phyloP scores from a whole-genome alignment of 2,329 filamentous ascomycete genomes.

The Fusarium sambucinum region DNA sequence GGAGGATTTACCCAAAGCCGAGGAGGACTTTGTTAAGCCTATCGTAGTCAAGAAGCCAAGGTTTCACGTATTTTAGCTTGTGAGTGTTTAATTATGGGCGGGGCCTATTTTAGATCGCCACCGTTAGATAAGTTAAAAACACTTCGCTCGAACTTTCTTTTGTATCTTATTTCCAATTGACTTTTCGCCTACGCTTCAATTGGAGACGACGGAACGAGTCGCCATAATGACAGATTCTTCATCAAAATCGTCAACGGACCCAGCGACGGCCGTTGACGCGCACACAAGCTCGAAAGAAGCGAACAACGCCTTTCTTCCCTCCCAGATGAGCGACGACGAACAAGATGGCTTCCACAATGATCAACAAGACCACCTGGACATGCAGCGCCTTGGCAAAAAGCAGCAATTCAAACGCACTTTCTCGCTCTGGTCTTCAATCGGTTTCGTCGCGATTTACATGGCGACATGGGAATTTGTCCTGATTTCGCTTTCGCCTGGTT shows the following conservation, averaged over 20 bases:
- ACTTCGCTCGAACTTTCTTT: slow-evolving; percentile 1
- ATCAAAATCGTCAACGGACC: slow-evolving; percentile 3
- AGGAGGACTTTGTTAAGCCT: neutral
- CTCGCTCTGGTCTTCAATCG: slow-evolving; percentile 33
- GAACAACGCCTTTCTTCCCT: neutral
- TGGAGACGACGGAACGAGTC: too few species aligned
- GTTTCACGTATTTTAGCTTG: slow-evolving; percentile 6
- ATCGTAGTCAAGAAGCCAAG: neutral
- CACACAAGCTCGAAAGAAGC: slow-evolving; percentile 9
- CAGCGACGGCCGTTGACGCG: neutral
- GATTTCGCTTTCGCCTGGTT: slow-evolving; percentile 26
- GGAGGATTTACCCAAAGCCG: neutral
- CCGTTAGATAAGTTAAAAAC: neutral
- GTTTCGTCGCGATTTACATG: slow-evolving; percentile 36
- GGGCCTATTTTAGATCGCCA: neutral
- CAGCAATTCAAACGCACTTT: slow-evolving; percentile 31
- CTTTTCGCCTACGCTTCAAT: neutral
- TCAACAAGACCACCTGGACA: slow-evolving; percentile 28
- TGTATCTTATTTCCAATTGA: neutral
- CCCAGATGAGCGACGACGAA: neutral
- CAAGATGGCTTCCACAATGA: slow-evolving; percentile 31
- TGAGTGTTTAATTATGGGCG: neutral
- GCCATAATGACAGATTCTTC: slow-evolving; percentile 3
- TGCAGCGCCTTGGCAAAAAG: slow-evolving; percentile 34
- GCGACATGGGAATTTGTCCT: slow-evolving; percentile 35